Base-by-base conservation (phyloP, 768 basidiomycete genomes). In the Naganishia antarctica region DNA sequence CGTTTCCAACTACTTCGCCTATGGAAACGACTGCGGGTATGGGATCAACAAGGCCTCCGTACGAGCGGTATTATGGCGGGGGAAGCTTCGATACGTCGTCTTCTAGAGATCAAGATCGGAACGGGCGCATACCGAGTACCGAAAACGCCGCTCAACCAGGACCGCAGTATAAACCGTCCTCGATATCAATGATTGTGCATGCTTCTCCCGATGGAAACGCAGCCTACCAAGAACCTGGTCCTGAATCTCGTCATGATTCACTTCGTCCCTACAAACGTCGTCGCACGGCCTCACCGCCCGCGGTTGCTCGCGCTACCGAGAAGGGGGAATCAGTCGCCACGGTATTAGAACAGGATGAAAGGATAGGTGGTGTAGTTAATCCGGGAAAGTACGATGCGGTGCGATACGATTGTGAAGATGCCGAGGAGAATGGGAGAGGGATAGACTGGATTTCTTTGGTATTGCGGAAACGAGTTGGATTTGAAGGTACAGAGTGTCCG, bases 401-500 rank as follows among this genome's bases (percentile, higher is more conserved):
- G 29, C 26, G 49, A 21, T 29, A 32, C 12, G 49, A 51, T 51
- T 29, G 49, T 8, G 49, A 51, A 25, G 49, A 51, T 13, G 29
- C 49, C 26, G 49, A 29, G 49, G 49, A 51, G 49, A 51, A 32
- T 21, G 29, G 49, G 21, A 32, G 49, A 32, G 49, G 49, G 13
- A 21, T 51, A 7, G 49, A 51, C 18, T 51, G 49, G 49, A 11
- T 51, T 26, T 49, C 47, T 15, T 15, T 51, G 12, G 29, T 31
- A 15, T 16, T 51, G 31, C 49, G 29, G 29, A 51, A 51, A n/a
- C 8, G 49, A 11, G 49, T 28, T 3, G 49, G 49, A 16, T 32
- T 15, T 16, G 63, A 44, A 29, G 47, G 58, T 8, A 60, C 58
- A 58, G 69, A 67, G 28, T 64, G 66, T 64, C 69, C 69, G 7